Evolutionary conservation across 345 rosid genomes (phyloP).

Genomic region (Euphorbia pulcherrima): DNA sequence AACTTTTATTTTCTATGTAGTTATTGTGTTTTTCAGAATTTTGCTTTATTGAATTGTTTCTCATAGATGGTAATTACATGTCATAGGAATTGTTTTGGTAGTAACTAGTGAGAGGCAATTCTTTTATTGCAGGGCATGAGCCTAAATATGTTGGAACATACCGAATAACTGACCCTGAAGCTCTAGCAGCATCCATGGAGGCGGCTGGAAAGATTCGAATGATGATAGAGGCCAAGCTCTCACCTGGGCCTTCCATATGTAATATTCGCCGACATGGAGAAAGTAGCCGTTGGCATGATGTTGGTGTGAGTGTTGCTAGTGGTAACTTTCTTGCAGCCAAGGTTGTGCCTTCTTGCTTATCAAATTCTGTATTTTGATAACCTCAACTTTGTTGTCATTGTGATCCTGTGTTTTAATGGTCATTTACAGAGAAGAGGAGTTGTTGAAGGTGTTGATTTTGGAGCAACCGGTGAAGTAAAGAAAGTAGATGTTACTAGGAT

Average conservation of each 20-base stretch:
- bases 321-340: constrained; percentile 98
- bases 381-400: constrained; percentile 1
- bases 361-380: background rate
- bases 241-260: constrained; percentile 90
- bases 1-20: background rate
- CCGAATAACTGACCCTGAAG: constrained; percentile 77
- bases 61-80: background rate
- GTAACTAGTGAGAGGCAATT: constrained; percentile 9
- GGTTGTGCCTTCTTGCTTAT: constrained; percentile 31
- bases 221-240: constrained; percentile 90
- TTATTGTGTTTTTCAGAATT: background rate
- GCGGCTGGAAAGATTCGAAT: constrained; percentile 87
- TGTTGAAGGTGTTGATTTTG: constrained; percentile 88
- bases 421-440: constrained; percentile 81
- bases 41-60: background rate
- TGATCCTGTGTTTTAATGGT: constrained; percentile 12
- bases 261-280: constrained; percentile 88
- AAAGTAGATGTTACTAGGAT: constrained; percentile 79
- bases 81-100: constrained; percentile 8
- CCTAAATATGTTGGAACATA: constrained; percentile 68
- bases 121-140: constrained; percentile 49
- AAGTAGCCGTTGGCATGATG: constrained; percentile 80
- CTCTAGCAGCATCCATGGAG: constrained; percentile 86
- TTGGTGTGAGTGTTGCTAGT: constrained; percentile 89
- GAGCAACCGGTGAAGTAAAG: constrained; percentile 94